A percentile compares a stretch with the other conserved stretches of the same genome.
These are phyloP conservation scores for Irpex rosettiformis DNA, from an alignment of 1,284 basidiomycete genomes.

Conservation along the genomic window DNA sequence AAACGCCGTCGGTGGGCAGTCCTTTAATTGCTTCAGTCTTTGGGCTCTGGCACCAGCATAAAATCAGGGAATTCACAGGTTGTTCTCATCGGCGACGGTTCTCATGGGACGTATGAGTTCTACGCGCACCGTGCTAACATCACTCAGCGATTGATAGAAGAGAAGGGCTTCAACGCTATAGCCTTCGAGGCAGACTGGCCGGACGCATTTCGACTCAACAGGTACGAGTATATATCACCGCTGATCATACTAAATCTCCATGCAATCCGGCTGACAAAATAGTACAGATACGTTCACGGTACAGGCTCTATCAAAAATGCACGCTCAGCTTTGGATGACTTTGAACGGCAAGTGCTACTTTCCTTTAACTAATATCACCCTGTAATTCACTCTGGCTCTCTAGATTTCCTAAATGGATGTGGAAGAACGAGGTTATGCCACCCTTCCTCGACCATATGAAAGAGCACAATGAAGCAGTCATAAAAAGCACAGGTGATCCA, in stretches of 20 bases:
- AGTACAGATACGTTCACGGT: constrained; percentile 22
- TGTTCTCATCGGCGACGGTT: constrained; percentile 28
- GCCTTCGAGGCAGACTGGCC: constrained; percentile 31
- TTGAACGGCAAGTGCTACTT: constrained; percentile 18
- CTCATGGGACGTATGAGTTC: constrained; percentile 29
- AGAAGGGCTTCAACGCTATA: constrained; percentile 28
- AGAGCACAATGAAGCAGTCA: constrained; percentile 20
- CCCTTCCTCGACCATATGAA: constrained; percentile 23
- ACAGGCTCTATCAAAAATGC: constrained; percentile 8
- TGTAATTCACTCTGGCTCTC: not conserved
- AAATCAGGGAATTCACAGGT: constrained; percentile 23
- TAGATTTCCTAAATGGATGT: constrained; percentile 31
- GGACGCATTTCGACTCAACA: constrained; percentile 27
- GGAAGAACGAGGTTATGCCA: constrained; percentile 30
- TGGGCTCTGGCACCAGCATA: not conserved
- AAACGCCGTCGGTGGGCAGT: constrained; percentile 20
- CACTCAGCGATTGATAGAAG: constrained; percentile 27
- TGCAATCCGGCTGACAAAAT: not conserved
- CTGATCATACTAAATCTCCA: not conserved
- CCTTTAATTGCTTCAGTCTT: not conserved
- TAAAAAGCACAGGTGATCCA: constrained; percentile 15
- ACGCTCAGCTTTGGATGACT: constrained; percentile 21
- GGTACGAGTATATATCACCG: constrained; percentile 11
- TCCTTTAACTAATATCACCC: not conserved
- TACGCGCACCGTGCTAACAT: constrained; percentile 29